Conservation (phyloP, 768 basidiomycete genomes). For the Crassisporium funariophilum region DNA sequence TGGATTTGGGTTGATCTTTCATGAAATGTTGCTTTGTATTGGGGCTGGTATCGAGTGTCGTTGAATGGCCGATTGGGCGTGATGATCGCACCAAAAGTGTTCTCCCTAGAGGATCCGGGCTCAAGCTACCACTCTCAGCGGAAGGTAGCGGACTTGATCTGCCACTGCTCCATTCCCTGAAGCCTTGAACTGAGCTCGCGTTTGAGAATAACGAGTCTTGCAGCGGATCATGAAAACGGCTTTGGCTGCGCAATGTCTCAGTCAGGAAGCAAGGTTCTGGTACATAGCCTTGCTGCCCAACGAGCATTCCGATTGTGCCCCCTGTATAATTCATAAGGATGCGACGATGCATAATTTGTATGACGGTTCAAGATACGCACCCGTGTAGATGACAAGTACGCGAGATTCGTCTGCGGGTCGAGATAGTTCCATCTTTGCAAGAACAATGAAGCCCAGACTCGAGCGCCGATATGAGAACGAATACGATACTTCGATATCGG, state of each 20-base stretch:
- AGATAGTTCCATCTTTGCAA: slow-evolving; percentile 60
- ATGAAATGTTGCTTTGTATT: slow-evolving; percentile 21
- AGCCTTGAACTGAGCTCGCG: slow-evolving; percentile 76
- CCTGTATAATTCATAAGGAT: slow-evolving; percentile 32
- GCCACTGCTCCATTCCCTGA: slow-evolving; percentile 68
- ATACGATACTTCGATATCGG: too few relatives aligned
- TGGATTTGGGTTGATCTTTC: slow-evolving; percentile 39
- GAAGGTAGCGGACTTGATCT: slow-evolving; percentile 60
- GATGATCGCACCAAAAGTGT: slow-evolving; percentile 68
- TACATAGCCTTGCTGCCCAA: slow-evolving; percentile 74
- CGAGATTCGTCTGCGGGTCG: slow-evolving; percentile 65
- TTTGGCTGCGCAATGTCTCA: slow-evolving; percentile 78
- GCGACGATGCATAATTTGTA: slow-evolving; percentile 1
- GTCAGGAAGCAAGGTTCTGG: slow-evolving; percentile 89
- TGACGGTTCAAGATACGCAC: slow-evolving; percentile 20
- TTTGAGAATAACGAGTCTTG: slow-evolving; percentile 87
- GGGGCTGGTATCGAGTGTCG: slow-evolving; percentile 36
- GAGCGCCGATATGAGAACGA: slow-evolving; percentile 4
- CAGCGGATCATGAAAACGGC: slow-evolving; percentile 89
- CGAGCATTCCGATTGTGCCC: slow-evolving; percentile 89
- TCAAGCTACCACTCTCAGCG: slow-evolving; percentile 21
- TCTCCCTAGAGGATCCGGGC: slow-evolving; percentile 30
- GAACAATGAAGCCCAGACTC: too few relatives aligned
- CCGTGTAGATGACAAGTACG: slow-evolving; percentile 89
- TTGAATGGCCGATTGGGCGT: slow-evolving; percentile 58